These are phyloP conservation scores for Populus hybrid DNA, from an alignment of 441 rosid species.

Conservation along the genomic window DNA sequence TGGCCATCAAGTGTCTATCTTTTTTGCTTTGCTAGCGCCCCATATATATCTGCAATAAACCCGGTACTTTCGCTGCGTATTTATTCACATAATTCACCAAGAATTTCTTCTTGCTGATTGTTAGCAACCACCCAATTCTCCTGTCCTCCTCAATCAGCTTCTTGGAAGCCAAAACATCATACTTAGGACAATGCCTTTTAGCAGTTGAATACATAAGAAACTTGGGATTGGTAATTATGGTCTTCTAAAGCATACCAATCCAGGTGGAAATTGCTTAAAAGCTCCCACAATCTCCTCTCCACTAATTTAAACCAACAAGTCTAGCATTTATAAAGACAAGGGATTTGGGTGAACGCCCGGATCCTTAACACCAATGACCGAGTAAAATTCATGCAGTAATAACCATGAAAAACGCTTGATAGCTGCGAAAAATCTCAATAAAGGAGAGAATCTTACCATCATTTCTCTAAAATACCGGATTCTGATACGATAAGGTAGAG, in stretches of 20 bases:
- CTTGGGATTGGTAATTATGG: not conserved
- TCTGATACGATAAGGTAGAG: not conserved
- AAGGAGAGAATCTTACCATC: not conserved
- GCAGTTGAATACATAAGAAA: too few species aligned
- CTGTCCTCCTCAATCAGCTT: not conserved
- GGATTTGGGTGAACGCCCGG: too few species aligned
- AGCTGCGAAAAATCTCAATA: too few species aligned
- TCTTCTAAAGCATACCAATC: not conserved
- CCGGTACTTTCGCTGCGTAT: not conserved
- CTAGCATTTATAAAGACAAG: too few species aligned
- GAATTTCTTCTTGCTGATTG: not conserved
- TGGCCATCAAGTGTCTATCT: too few species aligned
- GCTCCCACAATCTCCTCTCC: too few species aligned
- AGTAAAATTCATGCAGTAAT: too few species aligned
- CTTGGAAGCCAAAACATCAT: not conserved
- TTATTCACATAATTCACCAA: not conserved
- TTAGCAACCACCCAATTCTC: not conserved
- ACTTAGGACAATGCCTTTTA: not conserved
- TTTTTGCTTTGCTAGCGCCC: too few species aligned
- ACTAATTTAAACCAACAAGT: too few species aligned
- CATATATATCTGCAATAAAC: too few species aligned
- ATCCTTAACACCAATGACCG: too few species aligned
- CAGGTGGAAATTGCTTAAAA: not conserved
- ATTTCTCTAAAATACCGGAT: not conserved
- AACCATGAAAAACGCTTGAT: too few species aligned